Evolutionary conservation across 1,284 basidiomycete species (phyloP).

Genomic region (Agaricales sp.): DNA sequence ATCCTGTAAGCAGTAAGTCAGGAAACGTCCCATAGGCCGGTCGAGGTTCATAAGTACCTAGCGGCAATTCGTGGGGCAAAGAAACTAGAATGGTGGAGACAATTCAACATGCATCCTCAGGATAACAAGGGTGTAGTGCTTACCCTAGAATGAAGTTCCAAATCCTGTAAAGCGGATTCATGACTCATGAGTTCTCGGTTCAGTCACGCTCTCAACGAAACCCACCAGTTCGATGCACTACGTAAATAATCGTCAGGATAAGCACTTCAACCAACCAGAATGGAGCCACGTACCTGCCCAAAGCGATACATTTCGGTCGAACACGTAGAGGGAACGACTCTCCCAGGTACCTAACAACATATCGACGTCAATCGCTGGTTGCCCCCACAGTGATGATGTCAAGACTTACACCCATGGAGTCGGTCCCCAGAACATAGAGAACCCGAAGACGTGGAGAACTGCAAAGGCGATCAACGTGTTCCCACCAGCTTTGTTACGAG

Average conservation of each 20-base stretch:
- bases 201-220: neutral
- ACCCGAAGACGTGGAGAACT: slow-evolving; percentile 66
- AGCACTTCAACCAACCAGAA: slow-evolving; percentile 18
- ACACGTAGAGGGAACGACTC: slow-evolving; percentile 62
- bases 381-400: slow-evolving; percentile 13
- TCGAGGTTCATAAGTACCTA: slow-evolving; percentile 1
- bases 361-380: neutral
- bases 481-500: slow-evolving; percentile 47
- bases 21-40: too few species aligned
- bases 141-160: slow-evolving; percentile 1
- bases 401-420: slow-evolving; percentile 57
- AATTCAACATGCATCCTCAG: too few species aligned
- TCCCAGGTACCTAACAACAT: slow-evolving; percentile 14
- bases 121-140: neutral
- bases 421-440: slow-evolving; percentile 65
- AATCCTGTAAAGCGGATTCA: neutral
- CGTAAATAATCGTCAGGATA: slow-evolving; percentile 25
- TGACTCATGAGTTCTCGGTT: neutral
- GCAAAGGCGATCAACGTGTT: slow-evolving; percentile 67
- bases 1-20: slow-evolving; percentile 20
- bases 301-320: slow-evolving; percentile 63
- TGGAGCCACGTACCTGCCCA: slow-evolving; percentile 36
- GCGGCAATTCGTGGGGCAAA: slow-evolving; percentile 11
- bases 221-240: slow-evolving; percentile 14
- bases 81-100: neutral